phyloP scores from a whole-genome alignment of 768 basidiomycete species.

The Suillus ampliporus region DNA sequence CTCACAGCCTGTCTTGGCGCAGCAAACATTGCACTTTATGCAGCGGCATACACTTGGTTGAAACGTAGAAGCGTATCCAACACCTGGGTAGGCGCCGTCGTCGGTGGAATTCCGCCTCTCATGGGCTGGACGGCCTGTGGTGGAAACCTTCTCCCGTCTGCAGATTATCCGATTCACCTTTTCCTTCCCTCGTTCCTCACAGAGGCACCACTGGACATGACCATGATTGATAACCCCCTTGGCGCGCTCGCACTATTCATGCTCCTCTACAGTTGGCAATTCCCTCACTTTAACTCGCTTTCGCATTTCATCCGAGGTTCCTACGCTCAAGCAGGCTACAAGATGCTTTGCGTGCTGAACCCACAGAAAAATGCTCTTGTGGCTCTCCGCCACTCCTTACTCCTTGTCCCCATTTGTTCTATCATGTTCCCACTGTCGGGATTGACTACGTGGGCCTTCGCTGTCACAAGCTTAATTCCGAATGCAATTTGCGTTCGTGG shows the following conservation, averaged over 20 bases:
- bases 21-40: conserved; percentile 87
- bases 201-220: conserved; percentile 44
- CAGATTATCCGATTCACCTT: conserved; percentile 59
- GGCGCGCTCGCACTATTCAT: conserved; percentile 81
- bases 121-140: conserved; percentile 99
- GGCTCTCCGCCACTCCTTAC: conserved; percentile 78
- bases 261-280: conserved; percentile 96
- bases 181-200: conserved; percentile 69
- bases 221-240: conserved; percentile 80
- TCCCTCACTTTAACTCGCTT: conserved; percentile 97
- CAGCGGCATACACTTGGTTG: conserved; percentile 90
- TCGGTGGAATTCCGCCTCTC: conserved; percentile 90
- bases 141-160: conserved; percentile 71
- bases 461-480: conserved; percentile 74
- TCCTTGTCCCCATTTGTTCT: conserved; percentile 80
- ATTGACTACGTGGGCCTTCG: conserved; percentile 91
- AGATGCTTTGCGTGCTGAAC: conserved; percentile 85
- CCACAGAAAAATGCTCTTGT: conserved; percentile 86
- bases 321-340: conserved; percentile 93
- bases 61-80: conserved; percentile 84
- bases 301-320: conserved; percentile 84
- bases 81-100: conserved; percentile 94
- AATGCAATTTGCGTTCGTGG: conserved; percentile 72
- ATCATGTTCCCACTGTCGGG: conserved; percentile 87
- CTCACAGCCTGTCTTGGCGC: conserved; percentile 84